These are phyloP conservation scores for Arthrobotrys sphaeroides DNA, from an alignment of 2,329 filamentous ascomycete species.

Conservation along the genomic window DNA sequence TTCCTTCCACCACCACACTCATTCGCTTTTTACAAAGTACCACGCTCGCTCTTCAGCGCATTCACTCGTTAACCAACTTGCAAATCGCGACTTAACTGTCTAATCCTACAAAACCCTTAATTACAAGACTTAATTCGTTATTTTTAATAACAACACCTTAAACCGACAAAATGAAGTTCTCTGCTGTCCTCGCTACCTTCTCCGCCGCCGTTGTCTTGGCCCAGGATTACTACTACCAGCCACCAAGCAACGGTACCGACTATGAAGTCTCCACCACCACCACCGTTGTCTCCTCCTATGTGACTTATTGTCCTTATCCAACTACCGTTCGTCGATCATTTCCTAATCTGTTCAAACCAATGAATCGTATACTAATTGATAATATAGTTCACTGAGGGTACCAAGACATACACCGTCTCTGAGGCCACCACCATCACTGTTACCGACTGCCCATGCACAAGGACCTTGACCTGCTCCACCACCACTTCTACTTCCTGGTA, in stretches of 20 bases:
- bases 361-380: neutral
- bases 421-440: constrained; percentile 47
- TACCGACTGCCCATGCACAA: constrained; percentile 54
- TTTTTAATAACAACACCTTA: constrained; percentile 50
- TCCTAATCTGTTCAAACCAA: too few species aligned
- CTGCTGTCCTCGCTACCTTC: constrained; percentile 45
- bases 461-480: constrained; percentile 42
- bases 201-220: constrained; percentile 35
- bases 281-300: constrained; percentile 47
- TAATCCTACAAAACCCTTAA: constrained; percentile 39
- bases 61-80: constrained; percentile 53
- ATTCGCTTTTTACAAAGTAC: constrained; percentile 55
- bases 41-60: constrained; percentile 54
- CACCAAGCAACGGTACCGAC: constrained; percentile 22
- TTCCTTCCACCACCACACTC: constrained; percentile 53
- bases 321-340: too few species aligned
- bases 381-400: constrained; percentile 11
- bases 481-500: constrained; percentile 46
- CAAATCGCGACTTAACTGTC: constrained; percentile 52
- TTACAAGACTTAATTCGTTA: constrained; percentile 36
- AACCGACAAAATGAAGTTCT: constrained; percentile 54
- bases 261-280: constrained; percentile 35
- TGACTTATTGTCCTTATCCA: constrained; percentile 51
- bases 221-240: constrained; percentile 24
- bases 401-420: constrained; percentile 41